Evolutionary conservation across 169 alveolate species (phyloP).

Genomic region (Babesia bovis): DNA sequence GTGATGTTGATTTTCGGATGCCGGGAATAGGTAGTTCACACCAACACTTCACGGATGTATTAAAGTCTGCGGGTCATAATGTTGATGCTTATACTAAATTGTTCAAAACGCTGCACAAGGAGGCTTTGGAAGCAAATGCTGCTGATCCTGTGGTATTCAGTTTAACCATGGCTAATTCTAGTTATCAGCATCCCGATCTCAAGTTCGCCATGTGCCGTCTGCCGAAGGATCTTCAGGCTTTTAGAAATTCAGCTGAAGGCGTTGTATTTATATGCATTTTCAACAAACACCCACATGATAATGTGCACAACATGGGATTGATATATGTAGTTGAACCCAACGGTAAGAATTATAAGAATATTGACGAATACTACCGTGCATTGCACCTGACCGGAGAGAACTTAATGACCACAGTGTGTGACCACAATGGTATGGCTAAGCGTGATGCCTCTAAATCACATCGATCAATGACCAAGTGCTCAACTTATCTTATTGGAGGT

Average conservation of each 20-base stretch:
- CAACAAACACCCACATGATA: slow-evolving; percentile 48
- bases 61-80: slow-evolving; percentile 60
- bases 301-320: slow-evolving; percentile 64
- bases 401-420: slow-evolving; percentile 80
- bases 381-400: slow-evolving; percentile 75
- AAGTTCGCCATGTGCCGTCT: slow-evolving; percentile 55
- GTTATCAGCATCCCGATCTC: slow-evolving; percentile 35
- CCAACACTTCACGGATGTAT: slow-evolving; percentile 62
- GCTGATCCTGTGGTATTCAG: slow-evolving; percentile 7
- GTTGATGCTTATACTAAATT: slow-evolving; percentile 64
- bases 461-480: slow-evolving; percentile 71
- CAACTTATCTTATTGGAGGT: slow-evolving; percentile 72
- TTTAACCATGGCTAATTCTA: slow-evolving; percentile 28
- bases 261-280: slow-evolving; percentile 55
- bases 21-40: slow-evolving; percentile 66
- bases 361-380: slow-evolving; percentile 69
- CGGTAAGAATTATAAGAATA: slow-evolving; percentile 59
- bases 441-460: slow-evolving; percentile 69
- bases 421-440: slow-evolving; percentile 80
- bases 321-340: slow-evolving; percentile 77
- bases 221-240: slow-evolving; percentile 50
- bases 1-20: slow-evolving; percentile 59
- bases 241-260: slow-evolving; percentile 56
- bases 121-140: slow-evolving; percentile 31
- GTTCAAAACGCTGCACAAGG: slow-evolving; percentile 42